Conservation (phyloP, 225 moss, liverwort and hornwort species). For the Bryum argenteum region DNA sequence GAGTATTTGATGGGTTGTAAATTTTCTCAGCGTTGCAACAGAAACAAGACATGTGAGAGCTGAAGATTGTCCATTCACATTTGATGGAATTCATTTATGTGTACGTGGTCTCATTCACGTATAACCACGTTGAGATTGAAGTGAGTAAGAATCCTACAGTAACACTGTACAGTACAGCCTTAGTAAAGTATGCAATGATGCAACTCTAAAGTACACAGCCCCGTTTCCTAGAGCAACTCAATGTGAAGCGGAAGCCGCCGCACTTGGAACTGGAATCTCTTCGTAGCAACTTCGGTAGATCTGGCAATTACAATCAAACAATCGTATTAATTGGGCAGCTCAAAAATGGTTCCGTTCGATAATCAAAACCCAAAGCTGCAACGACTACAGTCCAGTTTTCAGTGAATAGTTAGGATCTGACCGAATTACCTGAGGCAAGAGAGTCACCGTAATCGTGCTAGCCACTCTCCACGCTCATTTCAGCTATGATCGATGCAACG, state of each 20-base stretch:
- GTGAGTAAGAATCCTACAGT: conserved; percentile 7
- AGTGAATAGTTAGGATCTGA: background rate
- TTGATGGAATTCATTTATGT: conserved; percentile 24
- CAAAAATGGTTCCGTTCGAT: no score
- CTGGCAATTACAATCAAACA: no score
- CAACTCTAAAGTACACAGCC: conserved; percentile 18
- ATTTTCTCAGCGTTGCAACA: no score
- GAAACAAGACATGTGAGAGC: background rate
- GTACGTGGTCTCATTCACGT: background rate
- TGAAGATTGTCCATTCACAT: conserved; percentile 22
- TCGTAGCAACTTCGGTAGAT: no score
- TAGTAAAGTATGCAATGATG: background rate
- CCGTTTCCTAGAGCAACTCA: background rate
- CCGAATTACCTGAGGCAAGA: conserved; percentile 21
- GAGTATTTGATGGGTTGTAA: no score
- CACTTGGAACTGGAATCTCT: no score
- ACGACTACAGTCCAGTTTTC: no score
- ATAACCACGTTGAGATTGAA: conserved; percentile 3
- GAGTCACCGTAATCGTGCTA: background rate
- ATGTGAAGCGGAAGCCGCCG: no score
- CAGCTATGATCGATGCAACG: conserved; percentile 4
- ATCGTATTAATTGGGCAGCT: no score
- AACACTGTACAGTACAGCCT: conserved; percentile 15
- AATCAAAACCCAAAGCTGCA: no score
- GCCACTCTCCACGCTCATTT: background rate